phyloP scores from a whole-genome alignment of 2,329 filamentous ascomycete species.

The Pseudocercospora musae region DNA sequence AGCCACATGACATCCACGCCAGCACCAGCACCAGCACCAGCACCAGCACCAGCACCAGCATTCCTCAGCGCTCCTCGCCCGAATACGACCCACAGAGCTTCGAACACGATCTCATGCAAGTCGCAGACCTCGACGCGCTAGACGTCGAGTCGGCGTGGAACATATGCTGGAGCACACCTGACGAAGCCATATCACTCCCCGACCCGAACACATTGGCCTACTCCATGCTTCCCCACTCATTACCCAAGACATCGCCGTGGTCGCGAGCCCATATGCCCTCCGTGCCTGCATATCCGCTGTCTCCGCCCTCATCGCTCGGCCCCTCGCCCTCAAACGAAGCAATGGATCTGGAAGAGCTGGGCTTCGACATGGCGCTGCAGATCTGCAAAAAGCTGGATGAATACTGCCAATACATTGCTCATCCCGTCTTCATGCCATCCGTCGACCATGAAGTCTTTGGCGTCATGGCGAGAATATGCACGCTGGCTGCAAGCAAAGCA shows the following conservation, averaged over 20 bases:
- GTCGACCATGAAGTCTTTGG: constrained; percentile 6
- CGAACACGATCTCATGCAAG: not conserved
- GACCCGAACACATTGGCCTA: not conserved
- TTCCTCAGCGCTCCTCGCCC: not conserved
- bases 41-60: not conserved
- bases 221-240: not conserved
- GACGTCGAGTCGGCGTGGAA: constrained; percentile 5
- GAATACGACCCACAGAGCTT: not conserved
- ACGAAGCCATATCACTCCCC: not conserved
- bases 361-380: constrained; percentile 7
- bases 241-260: not conserved
- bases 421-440: not conserved
- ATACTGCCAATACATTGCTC: constrained; percentile 5
- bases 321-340: not conserved
- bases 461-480: constrained; percentile 7
- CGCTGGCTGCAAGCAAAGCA: constrained; percentile 3
- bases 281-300: not conserved
- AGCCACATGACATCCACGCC: not conserved
- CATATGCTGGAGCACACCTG: constrained; percentile 1
- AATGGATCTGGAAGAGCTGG: constrained; percentile 1
- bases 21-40: not conserved
- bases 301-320: not conserved
- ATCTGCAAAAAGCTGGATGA: constrained; percentile 10
- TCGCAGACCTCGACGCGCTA: constrained; percentile 4
- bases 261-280: not conserved